Percentiles rank a stretch among this genome's conserved stretches.
These are phyloP conservation scores for Apophysomyces variabilis DNA, from an alignment of 371 early-diverging fungal species.

Conservation along the genomic window DNA sequence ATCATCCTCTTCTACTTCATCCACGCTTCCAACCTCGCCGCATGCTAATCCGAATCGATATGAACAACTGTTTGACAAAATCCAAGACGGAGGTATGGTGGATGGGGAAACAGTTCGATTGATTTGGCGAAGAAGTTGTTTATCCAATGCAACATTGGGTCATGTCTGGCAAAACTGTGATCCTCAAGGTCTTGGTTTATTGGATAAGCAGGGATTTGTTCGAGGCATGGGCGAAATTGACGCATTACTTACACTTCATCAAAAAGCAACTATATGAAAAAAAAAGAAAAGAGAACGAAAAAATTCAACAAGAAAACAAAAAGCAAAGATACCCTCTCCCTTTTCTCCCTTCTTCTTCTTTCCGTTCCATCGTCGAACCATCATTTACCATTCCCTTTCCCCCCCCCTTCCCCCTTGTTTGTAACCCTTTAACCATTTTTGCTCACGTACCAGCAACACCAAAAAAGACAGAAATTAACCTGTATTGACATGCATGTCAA, in stretches of 20 bases:
- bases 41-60: slow-evolving; percentile 23
- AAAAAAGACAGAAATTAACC: too few relatives aligned
- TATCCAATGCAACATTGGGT: slow-evolving; percentile 38
- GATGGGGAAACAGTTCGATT: slow-evolving; percentile 40
- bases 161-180: slow-evolving; percentile 51
- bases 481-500: too few relatives aligned
- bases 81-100: slow-evolving; percentile 46
- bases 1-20: background rate
- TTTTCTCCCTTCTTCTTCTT: too few relatives aligned
- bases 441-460: too few relatives aligned
- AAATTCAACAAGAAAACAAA: background rate
- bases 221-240: slow-evolving; percentile 53
- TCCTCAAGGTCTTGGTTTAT: slow-evolving; percentile 41
- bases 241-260: slow-evolving; percentile 15
- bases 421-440: too few relatives aligned
- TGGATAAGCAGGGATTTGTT: slow-evolving; percentile 47
- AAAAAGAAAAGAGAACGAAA: background rate
- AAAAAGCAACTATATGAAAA: slow-evolving; percentile 12
- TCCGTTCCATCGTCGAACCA: too few relatives aligned
- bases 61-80: slow-evolving; percentile 38
- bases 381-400: too few relatives aligned
- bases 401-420: too few relatives aligned
- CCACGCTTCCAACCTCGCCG: background rate
- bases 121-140: slow-evolving; percentile 45
- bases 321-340: background rate